A percentile compares a stretch with the other conserved stretches of the same genome.
Evolutionary conservation across 352 stramenopile genomes (phyloP).

Genomic region (Blastocystis sp.): DNA sequence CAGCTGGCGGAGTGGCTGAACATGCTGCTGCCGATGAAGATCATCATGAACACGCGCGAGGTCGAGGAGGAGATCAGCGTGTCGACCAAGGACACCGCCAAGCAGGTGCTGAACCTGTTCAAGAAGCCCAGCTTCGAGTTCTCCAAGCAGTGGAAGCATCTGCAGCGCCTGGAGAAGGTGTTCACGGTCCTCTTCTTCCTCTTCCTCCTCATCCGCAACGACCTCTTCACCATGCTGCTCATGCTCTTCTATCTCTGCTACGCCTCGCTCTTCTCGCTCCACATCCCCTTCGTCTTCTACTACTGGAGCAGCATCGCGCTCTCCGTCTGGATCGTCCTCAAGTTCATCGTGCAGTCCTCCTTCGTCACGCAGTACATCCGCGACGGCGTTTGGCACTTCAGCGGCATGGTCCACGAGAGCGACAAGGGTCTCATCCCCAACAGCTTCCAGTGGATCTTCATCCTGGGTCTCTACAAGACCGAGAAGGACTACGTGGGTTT

Average conservation of each 20-base stretch:
- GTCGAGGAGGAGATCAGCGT: slow-evolving; percentile 9
- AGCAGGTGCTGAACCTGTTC: slow-evolving; percentile 46
- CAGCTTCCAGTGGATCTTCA: slow-evolving; percentile 59
- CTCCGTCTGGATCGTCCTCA: slow-evolving; percentile 11
- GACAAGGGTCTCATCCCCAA: background rate
- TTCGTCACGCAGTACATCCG: slow-evolving; percentile 25
- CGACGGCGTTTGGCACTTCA: slow-evolving; percentile 40
- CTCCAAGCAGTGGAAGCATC: slow-evolving; percentile 32
- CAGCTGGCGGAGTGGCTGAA: slow-evolving; percentile 66
- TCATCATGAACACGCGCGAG: slow-evolving; percentile 25
- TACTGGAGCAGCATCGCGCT: background rate
- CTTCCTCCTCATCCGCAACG: slow-evolving; percentile 26
- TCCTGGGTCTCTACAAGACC: slow-evolving; percentile 65
- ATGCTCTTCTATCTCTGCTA: slow-evolving; percentile 66
- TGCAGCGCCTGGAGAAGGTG: slow-evolving; percentile 13
- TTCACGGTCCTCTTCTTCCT: slow-evolving; percentile 41
- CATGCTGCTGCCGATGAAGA: slow-evolving; percentile 3
- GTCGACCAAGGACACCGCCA: background rate
- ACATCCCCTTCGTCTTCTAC: slow-evolving; percentile 52
- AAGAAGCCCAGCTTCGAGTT: slow-evolving; percentile 22
- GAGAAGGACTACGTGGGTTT: slow-evolving; percentile 23
- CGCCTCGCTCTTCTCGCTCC: slow-evolving; percentile 42
- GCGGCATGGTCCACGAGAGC: slow-evolving; percentile 29
- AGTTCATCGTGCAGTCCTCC: slow-evolving; percentile 33
- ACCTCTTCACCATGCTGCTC: slow-evolving; percentile 31